phyloP scores from a whole-genome alignment of 176 grass and related monocot species.

The Microstegium vimineum region DNA sequence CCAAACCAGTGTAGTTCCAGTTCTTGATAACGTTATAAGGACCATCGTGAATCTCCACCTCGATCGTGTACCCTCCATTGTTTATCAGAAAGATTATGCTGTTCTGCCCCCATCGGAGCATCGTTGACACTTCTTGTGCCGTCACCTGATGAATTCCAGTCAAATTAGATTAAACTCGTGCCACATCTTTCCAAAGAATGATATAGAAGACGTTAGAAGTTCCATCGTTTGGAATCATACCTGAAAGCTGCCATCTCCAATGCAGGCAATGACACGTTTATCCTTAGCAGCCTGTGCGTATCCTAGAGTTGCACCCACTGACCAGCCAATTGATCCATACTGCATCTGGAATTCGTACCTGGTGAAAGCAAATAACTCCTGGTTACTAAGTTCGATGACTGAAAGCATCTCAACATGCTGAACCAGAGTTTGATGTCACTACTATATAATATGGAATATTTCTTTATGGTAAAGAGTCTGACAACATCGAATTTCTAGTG shows the following conservation, averaged over 20 bases:
- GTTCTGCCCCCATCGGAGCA: conserved; percentile 49
- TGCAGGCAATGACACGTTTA: conserved; percentile 54
- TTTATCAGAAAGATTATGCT: conserved; percentile 62
- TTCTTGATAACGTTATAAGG: conserved; percentile 62
- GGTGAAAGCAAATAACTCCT: not conserved
- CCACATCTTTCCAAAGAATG: not conserved
- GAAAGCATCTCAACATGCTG: not conserved
- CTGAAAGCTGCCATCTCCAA: conserved; percentile 63
- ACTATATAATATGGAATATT: not conserved
- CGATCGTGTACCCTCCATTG: conserved; percentile 59
- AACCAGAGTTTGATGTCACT: not conserved
- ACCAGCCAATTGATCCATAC: conserved; percentile 59
- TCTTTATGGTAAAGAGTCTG: not conserved
- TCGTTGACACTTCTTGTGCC: conserved; percentile 52
- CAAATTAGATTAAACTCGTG: not conserved
- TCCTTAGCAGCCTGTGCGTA: conserved; percentile 53
- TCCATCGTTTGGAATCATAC: conserved; percentile 9
- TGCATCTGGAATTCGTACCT: conserved; percentile 72
- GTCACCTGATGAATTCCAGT: conserved; percentile 36
- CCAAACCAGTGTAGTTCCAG: conserved; percentile 49
- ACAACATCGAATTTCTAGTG: not conserved
- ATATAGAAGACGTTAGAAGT: not conserved
- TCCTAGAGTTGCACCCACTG: conserved; percentile 46
- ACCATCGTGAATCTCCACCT: conserved; percentile 61
- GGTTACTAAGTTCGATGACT: not conserved